Percentiles rank a stretch among this genome's conserved stretches.
phyloP scores from a whole-genome alignment of 1,284 basidiomycete genomes.

The Ceratobasidium papillatum region DNA sequence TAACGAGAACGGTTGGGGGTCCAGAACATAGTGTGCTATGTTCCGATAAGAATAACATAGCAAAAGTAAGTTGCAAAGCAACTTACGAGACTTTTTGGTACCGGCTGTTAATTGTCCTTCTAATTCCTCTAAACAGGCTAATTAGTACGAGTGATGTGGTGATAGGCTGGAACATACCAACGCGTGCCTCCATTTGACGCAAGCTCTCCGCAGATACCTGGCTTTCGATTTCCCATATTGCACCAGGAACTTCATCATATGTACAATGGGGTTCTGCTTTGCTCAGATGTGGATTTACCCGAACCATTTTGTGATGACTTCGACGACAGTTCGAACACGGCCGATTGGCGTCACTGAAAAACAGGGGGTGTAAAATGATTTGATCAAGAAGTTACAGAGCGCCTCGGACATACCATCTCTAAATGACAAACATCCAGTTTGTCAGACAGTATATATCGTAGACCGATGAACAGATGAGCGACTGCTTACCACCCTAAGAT shows the following conservation, averaged over 20 bases:
- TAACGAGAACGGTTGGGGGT: background rate
- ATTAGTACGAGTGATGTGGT: background rate
- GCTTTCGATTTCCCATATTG: background rate
- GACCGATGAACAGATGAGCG: background rate
- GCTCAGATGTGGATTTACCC: conserved; percentile 28
- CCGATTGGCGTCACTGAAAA: conserved; percentile 18
- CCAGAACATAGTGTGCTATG: background rate
- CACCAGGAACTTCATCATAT: conserved; percentile 10
- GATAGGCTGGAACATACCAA: background rate
- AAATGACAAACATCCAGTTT: background rate
- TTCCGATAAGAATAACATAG: background rate
- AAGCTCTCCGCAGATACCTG: background rate
- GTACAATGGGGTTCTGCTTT: conserved; percentile 19
- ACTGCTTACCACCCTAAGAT: conserved; percentile 20
- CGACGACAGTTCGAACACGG: conserved; percentile 27
- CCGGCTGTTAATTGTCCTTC: background rate
- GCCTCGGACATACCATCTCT: conserved; percentile 20
- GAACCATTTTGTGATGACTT: conserved; percentile 27
- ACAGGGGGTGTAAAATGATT: background rate
- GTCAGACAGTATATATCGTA: background rate
- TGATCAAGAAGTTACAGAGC: background rate
- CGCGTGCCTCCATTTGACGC: conserved; percentile 3
- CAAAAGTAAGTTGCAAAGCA: too few relatives aligned
- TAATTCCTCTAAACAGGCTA: conserved; percentile 10
- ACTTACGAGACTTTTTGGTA: background rate